Base-by-base conservation (phyloP, 345 rosid species). In the Sisymbrium altissimum region DNA sequence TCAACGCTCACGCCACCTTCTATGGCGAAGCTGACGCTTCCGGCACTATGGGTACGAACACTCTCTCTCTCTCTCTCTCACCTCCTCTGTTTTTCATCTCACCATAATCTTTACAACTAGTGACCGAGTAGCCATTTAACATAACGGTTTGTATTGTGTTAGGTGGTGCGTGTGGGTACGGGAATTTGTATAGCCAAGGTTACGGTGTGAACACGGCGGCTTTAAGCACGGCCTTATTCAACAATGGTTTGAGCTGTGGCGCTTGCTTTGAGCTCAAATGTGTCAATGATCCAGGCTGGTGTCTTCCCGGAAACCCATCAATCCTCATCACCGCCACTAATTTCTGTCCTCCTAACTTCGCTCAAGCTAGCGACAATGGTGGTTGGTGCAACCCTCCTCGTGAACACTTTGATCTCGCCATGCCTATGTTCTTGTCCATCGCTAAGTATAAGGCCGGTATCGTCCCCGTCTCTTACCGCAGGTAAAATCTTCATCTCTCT, bases 381-480 rank as follows among this genome's bases (percentile, higher is more conserved):
- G 93, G 93, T 23, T 88, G 93, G 93, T 88, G 93, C 64, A 88
- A 88, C 71, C 93, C 93, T 59, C 93, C 93, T 36, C 86, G 87
- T 19, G 71, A 86, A 3, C 90, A 88, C 66, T 88, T 88, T 35
- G 93, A 88, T 73, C 87, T 88, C 12, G 86, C 93, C 18, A 86
- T 86, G 91, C 93, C 93, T 9, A 80, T 84, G 83, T 88, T 88
- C 75, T 84, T 86, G 8, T 64, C 86, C 54, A 76, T 88, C 23
- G 93, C 93, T 3, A 79, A 88, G 77, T 88, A 88, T 64, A 82
- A 79, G 8, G 93, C 93, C 7, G 91, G 93, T 9, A 88, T 88
- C 10, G 93, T 88, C 50, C 93, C 93, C 35, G 88, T 86, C 38
- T 46, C 84, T 32, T 88, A 84, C 79, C 96, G 97, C 81, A 82